Base-by-base conservation (phyloP, 176 grass and related monocot genomes). In the Raddia distichophylla region DNA sequence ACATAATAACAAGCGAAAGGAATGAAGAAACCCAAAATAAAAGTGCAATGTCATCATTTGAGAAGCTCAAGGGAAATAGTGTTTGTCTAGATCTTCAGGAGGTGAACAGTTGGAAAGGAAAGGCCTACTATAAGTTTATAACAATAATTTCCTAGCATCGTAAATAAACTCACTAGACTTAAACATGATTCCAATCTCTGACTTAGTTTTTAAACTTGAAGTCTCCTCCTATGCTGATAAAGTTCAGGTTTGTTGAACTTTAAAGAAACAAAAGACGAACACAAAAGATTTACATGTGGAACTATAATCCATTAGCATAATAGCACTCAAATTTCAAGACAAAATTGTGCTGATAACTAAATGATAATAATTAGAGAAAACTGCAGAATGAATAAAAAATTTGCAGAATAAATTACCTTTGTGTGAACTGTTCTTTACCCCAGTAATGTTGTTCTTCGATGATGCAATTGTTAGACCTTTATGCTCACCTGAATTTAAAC, bases 401-500 rank as follows among this genome's bases (percentile, higher is more conserved):
- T 64, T 46, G 45, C 74, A 87, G 9, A 72, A 62, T 58, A 83
- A 69, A 87, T 71, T 91, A 99, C 96, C 93, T 95, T 86, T 89
- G 54, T 86, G 68, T 50, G 58, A 76, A 78, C 40, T 86, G 54
- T 82, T 84, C 83, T 87, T 89, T 20, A 69, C 60, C 49, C 67
- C 58, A 76, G 51, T 75, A 51, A 82, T 56, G 65, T 76, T 73
- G 13, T 53, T 72, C 82, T 84, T 87, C 43, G 72, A 67, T 48
- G 83, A 89, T 65, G 84, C 59, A 90, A 76, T 80, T 42, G 74
- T 79, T 86, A 69, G 22, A 90, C 61, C 83, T 71, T 85, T 98
- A 78, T 75, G 83, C 64, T 91, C 86, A 86, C 82, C 86, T 82
- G 86, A 86, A 74, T 91, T 98, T 86, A 55, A 90, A 67, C 68